phyloP scores from a whole-genome alignment of 257 asterid species.

The Salvia splendens region DNA sequence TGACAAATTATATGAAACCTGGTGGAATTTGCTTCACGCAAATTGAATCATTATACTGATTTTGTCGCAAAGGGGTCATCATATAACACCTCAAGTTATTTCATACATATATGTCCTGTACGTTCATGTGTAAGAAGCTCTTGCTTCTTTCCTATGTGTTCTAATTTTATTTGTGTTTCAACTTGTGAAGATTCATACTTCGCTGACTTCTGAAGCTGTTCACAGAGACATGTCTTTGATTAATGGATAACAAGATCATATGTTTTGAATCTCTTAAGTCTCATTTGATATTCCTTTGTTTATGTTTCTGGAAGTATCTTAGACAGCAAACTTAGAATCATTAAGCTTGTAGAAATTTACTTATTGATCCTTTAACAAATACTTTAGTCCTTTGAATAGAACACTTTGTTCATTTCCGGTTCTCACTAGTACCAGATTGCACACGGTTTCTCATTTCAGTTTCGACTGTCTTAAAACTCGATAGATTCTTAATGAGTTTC shows the following conservation, averaged over 20 bases:
- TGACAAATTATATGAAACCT: background rate
- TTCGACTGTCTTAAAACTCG: background rate
- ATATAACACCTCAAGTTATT: background rate
- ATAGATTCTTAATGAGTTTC: background rate
- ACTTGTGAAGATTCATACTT: background rate
- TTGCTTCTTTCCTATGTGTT: background rate
- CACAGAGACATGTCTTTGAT: background rate
- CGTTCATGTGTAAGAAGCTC: background rate
- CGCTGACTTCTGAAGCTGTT: background rate
- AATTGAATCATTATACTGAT: background rate
- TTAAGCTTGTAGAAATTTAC: no score
- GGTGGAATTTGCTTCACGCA: background rate
- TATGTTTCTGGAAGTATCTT: no score
- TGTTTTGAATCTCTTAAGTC: background rate
- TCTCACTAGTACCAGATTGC: background rate
- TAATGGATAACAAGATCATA: background rate
- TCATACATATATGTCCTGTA: background rate
- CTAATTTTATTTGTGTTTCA: background rate
- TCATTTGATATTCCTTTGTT: background rate
- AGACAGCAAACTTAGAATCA: no score
- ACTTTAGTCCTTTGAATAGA: no score
- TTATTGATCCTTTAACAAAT: no score
- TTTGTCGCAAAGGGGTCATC: background rate
- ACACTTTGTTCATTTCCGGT: background rate
- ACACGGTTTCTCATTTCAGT: background rate